Evolutionary conservation across 768 basidiomycete species (phyloP).

Genomic region (Sistotremastrum suecicum): DNA sequence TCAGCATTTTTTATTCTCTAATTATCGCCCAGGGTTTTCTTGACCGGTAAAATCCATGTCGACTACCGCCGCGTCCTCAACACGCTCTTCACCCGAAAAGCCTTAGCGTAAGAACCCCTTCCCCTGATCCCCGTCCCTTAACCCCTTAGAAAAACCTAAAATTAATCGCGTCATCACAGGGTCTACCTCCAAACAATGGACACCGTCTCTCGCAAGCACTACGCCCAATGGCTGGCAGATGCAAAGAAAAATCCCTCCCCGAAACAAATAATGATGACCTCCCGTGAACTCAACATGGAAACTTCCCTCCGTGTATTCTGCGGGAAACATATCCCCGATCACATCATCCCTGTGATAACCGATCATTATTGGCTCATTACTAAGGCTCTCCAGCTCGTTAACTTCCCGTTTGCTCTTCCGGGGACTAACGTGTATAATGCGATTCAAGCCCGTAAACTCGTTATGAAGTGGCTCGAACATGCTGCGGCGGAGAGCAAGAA

Average conservation of each 20-base stretch:
- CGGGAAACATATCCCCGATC: conserved; percentile 75
- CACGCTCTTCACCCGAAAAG: conserved; percentile 85
- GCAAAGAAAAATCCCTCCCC: conserved; percentile 32
- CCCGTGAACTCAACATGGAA: conserved; percentile 93
- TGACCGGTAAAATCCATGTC: conserved; percentile 85
- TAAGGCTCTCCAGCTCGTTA: conserved; percentile 89
- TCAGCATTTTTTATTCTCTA: neutral
- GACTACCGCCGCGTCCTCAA: conserved; percentile 90
- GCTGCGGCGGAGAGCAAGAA: conserved; percentile 72
- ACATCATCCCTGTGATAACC: conserved; percentile 66
- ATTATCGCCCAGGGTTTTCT: conserved; percentile 68
- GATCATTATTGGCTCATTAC: conserved; percentile 97
- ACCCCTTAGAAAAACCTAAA: neutral
- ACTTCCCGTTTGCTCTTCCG: conserved; percentile 90
- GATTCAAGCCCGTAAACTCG: conserved; percentile 77
- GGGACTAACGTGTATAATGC: conserved; percentile 96
- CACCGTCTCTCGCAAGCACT: conserved; percentile 59
- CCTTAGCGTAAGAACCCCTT: conserved; percentile 51
- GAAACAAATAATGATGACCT: conserved; percentile 73
- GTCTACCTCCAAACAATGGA: conserved; percentile 83
- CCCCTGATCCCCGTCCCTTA: neutral
- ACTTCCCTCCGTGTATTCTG: conserved; percentile 94
- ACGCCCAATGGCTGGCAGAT: conserved; percentile 55
- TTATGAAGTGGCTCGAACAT: conserved; percentile 63
- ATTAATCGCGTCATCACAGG: conserved; percentile 21